Evolutionary conservation across 2,329 filamentous ascomycete species (phyloP).

Genomic region (Ceratocystis cubensis): DNA sequence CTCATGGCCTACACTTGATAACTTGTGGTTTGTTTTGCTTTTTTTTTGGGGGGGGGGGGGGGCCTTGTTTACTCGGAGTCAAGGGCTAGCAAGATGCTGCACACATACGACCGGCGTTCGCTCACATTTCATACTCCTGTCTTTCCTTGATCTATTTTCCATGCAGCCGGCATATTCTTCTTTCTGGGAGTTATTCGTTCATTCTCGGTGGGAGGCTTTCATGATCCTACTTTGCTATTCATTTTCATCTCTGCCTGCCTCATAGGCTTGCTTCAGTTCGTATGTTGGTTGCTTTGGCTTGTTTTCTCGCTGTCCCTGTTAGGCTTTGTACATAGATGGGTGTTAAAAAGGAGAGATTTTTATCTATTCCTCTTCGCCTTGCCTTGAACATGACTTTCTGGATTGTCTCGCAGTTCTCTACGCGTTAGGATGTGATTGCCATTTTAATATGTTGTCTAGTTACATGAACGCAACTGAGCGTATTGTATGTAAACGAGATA

Average conservation of each 20-base stretch:
- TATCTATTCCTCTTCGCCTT: not conserved
- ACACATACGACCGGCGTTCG: not conserved
- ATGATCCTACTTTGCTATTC: not conserved
- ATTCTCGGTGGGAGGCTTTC: slow-evolving; percentile 2
- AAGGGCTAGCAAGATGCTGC: not conserved
- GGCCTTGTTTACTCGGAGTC: not conserved
- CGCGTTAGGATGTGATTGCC: not conserved
- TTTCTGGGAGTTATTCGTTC: not conserved
- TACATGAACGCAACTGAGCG: too few relatives aligned
- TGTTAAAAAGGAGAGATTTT: slow-evolving; percentile 4
- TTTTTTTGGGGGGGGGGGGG: not conserved
- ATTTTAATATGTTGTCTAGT: not conserved
- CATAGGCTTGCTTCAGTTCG: not conserved
- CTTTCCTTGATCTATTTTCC: not conserved
- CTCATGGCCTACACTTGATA: not conserved
- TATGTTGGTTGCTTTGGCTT: not conserved
- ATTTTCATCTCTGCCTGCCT: not conserved
- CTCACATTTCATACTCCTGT: not conserved
- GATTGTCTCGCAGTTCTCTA: not conserved
- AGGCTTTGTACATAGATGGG: slow-evolving; percentile 2
- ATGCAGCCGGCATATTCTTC: not conserved
- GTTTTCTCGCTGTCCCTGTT: not conserved
- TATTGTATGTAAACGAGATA: too few relatives aligned
- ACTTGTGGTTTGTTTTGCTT: not conserved
- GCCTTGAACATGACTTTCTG: slow-evolving; percentile 1